phyloP scores from a whole-genome alignment of 352 stramenopile genomes.

The Phytopythium helicoides region DNA sequence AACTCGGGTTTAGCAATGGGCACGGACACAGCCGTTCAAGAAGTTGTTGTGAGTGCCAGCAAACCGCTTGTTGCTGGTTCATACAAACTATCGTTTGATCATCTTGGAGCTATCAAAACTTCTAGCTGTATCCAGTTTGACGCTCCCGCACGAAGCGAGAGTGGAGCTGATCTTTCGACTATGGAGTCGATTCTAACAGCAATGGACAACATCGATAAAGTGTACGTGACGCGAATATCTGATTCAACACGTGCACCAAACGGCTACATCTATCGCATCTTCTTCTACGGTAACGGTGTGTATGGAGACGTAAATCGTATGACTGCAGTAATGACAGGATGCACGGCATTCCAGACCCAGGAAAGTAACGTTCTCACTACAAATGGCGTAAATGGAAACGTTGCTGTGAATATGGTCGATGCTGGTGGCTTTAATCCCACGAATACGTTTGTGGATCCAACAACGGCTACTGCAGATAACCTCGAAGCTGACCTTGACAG shows the following conservation, averaged over 20 bases:
- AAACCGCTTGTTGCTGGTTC: slow-evolving; percentile 55
- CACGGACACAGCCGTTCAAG: slow-evolving; percentile 68
- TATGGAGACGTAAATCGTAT: slow-evolving; percentile 26
- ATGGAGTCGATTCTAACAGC: slow-evolving; percentile 51
- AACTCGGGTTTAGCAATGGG: slow-evolving; percentile 57
- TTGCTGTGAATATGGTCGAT: slow-evolving; percentile 42
- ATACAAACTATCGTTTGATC: slow-evolving; percentile 46
- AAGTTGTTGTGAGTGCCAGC: slow-evolving; percentile 53
- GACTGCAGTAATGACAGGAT: slow-evolving; percentile 17
- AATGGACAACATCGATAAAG: slow-evolving; percentile 75
- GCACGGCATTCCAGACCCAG: slow-evolving; percentile 56
- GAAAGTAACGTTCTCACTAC: slow-evolving; percentile 58
- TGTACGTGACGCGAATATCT: slow-evolving; percentile 55
- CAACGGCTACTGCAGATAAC: slow-evolving; percentile 33
- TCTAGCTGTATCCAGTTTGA: slow-evolving; percentile 69
- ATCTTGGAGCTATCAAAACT: slow-evolving; percentile 28
- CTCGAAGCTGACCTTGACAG: slow-evolving; percentile 44
- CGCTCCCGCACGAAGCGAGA: slow-evolving; percentile 27
- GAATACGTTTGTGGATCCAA: slow-evolving; percentile 55
- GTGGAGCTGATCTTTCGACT: slow-evolving; percentile 20
- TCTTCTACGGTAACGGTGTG: slow-evolving; percentile 79
- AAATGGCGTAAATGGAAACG: slow-evolving; percentile 22
- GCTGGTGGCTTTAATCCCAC: slow-evolving; percentile 39
- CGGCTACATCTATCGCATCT: slow-evolving; percentile 68
- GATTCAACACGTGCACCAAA: slow-evolving; percentile 35